Evolutionary conservation across 139 green algal genomes (phyloP), one percentile per base, ranked within the genome.

Genomic region (Closterium sp.): DNA sequence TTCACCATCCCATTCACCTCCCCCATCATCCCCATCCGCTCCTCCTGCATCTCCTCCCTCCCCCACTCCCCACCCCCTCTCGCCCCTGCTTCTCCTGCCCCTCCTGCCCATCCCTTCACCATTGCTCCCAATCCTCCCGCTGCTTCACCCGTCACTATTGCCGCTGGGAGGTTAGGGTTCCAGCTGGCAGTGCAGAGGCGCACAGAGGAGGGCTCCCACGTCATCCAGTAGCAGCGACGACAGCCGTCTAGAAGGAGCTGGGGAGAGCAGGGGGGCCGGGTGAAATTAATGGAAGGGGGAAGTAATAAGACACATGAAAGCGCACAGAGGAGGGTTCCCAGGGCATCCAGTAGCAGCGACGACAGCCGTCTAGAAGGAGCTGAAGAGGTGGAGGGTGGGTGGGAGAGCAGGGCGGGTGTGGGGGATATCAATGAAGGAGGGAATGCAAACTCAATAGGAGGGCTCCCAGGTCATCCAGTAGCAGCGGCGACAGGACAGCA

Each of bases 181-280:
- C 62, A 79, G 62, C 62, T 79, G 62, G 62, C 62, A 79, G 62
- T 79, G 62, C 62, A 79, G 62, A 79, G 62, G 38, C 90, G 32
- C 28, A 92, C 79, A 24, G 90, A 91, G 62, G 91, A 88, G 30
- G 85, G 27, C 85, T 93, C 91, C 31, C 30, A 29, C 6, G 91
- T 29, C 27, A 91, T 87, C 91, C 91, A 93, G 84, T 93, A 93
- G 86, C 91, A 93, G 17, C 45, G 86, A 4, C 91, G 91, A n/a
- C 86, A 92, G 30, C 86, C 45, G 87, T 93, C 91, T 38, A 93
- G 88, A 13, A 93, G 91, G 30, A 91, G 27, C 91, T 93, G 91
- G 7, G 42, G 5, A 62, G 42, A 62, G 42, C 5, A 62, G 42
- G 7, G 42, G 42, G 42, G 42, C 5, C 5, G 42, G 42, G 7